Evolutionary conservation across 2,329 filamentous ascomycete genomes (phyloP).

Genomic region (Trichoderma guizhouense): DNA sequence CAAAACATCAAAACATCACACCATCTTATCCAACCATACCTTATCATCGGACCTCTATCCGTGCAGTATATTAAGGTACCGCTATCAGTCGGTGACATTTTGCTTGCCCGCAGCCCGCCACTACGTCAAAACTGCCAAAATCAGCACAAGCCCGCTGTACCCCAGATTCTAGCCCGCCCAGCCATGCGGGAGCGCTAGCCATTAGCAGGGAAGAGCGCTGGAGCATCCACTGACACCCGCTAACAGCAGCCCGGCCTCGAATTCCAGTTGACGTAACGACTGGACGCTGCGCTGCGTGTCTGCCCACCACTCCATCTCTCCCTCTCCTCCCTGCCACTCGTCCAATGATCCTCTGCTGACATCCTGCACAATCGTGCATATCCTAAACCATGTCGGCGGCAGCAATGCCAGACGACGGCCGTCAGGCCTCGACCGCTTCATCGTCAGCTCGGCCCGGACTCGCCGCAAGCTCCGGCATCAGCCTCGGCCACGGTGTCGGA

Average conservation of each 20-base stretch:
- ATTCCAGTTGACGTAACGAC: constrained; percentile 18
- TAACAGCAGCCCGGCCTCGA: neutral
- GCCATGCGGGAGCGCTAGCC: constrained; percentile 18
- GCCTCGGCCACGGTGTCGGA: neutral
- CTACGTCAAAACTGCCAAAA: neutral
- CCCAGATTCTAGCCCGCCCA: constrained; percentile 10
- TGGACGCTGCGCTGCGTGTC: neutral
- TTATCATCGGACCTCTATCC: too few species aligned
- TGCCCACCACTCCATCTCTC: neutral
- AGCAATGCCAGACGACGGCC: constrained; percentile 23
- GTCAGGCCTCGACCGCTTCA: constrained; percentile 9
- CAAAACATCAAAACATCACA: neutral
- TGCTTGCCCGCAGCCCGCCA: neutral
- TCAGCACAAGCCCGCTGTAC: constrained; percentile 15
- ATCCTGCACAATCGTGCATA: constrained; percentile 9
- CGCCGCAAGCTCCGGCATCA: constrained; percentile 17
- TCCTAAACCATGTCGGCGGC: constrained; percentile 11
- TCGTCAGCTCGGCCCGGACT: constrained; percentile 1
- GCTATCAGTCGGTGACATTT: neutral
- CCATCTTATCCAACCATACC: neutral
- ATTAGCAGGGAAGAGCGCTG: neutral
- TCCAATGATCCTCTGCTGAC: constrained; percentile 2
- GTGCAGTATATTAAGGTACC: neutral
- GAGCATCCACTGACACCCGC: neutral
- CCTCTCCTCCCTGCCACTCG: constrained; percentile 2